Base-by-base conservation (phyloP, 768 basidiomycete genomes). In the Mycena metata region DNA sequence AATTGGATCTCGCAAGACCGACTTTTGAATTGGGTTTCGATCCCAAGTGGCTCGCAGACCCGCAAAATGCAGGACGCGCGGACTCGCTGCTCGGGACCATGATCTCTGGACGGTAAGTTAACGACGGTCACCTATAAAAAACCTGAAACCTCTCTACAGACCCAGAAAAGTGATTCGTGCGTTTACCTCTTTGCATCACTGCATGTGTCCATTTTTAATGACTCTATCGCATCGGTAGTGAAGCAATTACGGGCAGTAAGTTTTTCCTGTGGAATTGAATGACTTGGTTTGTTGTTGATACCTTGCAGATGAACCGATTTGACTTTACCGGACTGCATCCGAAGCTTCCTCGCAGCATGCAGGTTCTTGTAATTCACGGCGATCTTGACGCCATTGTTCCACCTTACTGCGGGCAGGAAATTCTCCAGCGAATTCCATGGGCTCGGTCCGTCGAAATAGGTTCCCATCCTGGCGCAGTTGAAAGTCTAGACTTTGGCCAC, bases 341-440 rank as follows among this genome's bases (percentile, higher is more conserved):
- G 13, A 79, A 77, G 42, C 70, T 83, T 35, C 74, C 79, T 3
- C 70, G 60, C 23, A 73, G 73, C 60, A 79, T 75, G 3, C 76
- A 75, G 47, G 73, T 84, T 50, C 69, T 84, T 15, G 76, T 83
- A n/a, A 81, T 85, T 35, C 83, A 84, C 51, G 83, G 83, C 42
- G 74, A 79, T 51, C 74, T 79, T 10, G 84, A 85, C 69, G 69
- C 70, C 19, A 72, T 83, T 5, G 75, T 84, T 23, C 82, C 84
- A 0, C 82, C 78, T 58, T 81, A 72, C 24, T 77, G 77, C 57
- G 80, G 76, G 16, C 66, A 79, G 64, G 79, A 81, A 52, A 78
- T 84, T 42, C 66, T 82, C 35, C 72, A 70, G 54, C 71, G 73
- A 5, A 79, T 84, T 54, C 82, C 83, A 3, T 79, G 79, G 77